phyloP scores from a whole-genome alignment of 768 basidiomycete genomes.

The Leucogyrophana mollusca region DNA sequence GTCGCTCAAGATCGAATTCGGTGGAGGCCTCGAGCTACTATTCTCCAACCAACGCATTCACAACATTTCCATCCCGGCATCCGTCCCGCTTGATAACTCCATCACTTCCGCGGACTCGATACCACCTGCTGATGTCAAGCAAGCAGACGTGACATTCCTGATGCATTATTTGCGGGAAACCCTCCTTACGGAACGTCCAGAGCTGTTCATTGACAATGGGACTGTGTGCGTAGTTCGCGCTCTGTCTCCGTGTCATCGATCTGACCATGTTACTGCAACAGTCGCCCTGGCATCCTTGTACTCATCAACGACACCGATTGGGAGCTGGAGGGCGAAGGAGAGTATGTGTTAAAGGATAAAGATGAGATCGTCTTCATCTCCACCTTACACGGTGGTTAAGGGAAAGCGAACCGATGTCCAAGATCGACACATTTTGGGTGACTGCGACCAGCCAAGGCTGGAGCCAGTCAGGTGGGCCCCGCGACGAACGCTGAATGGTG shows the following conservation, averaged over 20 bases:
- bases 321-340: constrained; percentile 95
- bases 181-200: constrained; percentile 79
- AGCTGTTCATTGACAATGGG: constrained; percentile 84
- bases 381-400: constrained; percentile 87
- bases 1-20: constrained; percentile 67
- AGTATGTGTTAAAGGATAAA: constrained; percentile 69
- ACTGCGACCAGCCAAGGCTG: too few species aligned
- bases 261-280: constrained; percentile 29
- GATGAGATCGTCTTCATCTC: constrained; percentile 98
- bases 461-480: not conserved
- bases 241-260: not conserved
- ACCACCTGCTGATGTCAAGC: constrained; percentile 30
- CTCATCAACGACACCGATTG: constrained; percentile 97
- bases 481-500: not conserved
- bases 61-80: constrained; percentile 49
- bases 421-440: too few species aligned
- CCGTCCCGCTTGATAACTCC: constrained; percentile 37
- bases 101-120: constrained; percentile 15
- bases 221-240: constrained; percentile 67
- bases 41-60: constrained; percentile 72
- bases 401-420: not conserved
- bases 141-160: constrained; percentile 70
- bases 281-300: constrained; percentile 95
- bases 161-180: constrained; percentile 76
- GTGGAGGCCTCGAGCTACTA: constrained; percentile 84